Conservation (phyloP, 2,329 filamentous ascomycete species). For the Xylariomycetidae sp. region DNA sequence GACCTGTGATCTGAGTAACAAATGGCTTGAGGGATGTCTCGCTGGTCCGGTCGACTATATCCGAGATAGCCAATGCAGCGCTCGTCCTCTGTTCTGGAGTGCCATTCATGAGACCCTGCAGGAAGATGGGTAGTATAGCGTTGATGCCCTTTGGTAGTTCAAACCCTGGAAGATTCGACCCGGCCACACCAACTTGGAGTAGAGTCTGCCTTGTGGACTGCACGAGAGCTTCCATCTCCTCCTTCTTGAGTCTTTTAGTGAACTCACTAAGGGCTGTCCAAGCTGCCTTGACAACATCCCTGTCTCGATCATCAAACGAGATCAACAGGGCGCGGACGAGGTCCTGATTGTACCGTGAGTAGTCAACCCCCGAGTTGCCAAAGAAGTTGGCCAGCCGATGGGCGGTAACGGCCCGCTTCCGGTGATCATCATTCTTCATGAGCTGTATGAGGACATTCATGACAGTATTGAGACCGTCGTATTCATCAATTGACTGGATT, state of each 20-base stretch:
- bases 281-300: slow-evolving; percentile 78
- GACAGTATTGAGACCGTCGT: slow-evolving; percentile 87
- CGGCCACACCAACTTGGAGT: slow-evolving; percentile 82
- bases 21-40: slow-evolving; percentile 86
- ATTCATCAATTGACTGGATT: slow-evolving; percentile 89
- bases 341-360: slow-evolving; percentile 93
- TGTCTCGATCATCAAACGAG: slow-evolving; percentile 84
- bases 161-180: slow-evolving; percentile 82
- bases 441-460: slow-evolving; percentile 91
- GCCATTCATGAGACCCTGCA: slow-evolving; percentile 97
- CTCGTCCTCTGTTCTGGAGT: slow-evolving; percentile 87
- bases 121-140: slow-evolving; percentile 90
- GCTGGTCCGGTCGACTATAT: slow-evolving; percentile 90
- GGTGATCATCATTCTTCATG: slow-evolving; percentile 89
- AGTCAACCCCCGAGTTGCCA: slow-evolving; percentile 72
- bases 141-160: slow-evolving; percentile 94
- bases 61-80: slow-evolving; percentile 87
- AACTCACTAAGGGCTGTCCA: slow-evolving; percentile 85
- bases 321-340: slow-evolving; percentile 86
- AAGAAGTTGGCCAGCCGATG: slow-evolving; percentile 86
- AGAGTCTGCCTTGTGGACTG: slow-evolving; percentile 80
- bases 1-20: slow-evolving; percentile 95
- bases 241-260: slow-evolving; percentile 86
- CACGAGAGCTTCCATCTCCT: slow-evolving; percentile 95
- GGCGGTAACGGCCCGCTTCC: slow-evolving; percentile 72